A percentile compares a stretch with the other conserved stretches of the same genome.
These are phyloP conservation scores for Debaryomycetaceae sp. DNA, from an alignment of 1,139 yeast species.

Conservation along the genomic window DNA sequence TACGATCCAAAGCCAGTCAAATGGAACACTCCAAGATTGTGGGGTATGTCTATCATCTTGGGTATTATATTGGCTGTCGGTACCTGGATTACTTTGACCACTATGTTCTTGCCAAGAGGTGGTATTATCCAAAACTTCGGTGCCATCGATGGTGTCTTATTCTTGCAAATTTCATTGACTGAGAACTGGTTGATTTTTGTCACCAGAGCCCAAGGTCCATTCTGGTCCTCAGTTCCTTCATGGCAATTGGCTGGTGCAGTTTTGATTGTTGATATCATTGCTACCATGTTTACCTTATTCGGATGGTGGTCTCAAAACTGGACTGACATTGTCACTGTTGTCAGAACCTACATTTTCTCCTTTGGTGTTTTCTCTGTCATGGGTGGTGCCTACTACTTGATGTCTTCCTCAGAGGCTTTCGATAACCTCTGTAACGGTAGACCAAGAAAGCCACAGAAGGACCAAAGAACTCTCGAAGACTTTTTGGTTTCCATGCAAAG, in stretches of 20 bases:
- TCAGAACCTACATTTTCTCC: slow-evolving; percentile 91
- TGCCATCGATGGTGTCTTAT: slow-evolving; percentile 85
- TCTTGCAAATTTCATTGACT: slow-evolving; percentile 88
- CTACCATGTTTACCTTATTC: slow-evolving; percentile 87
- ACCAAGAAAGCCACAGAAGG: slow-evolving; percentile 61
- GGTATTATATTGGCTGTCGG: slow-evolving; percentile 83
- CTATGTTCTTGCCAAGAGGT: slow-evolving; percentile 75
- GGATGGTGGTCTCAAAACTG: slow-evolving; percentile 99
- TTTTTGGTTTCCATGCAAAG: slow-evolving; percentile 96
- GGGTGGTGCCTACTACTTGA: slow-evolving; percentile 95
- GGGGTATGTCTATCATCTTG: slow-evolving; percentile 91
- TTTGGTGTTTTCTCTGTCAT: slow-evolving; percentile 93
- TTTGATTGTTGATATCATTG: slow-evolving; percentile 79
- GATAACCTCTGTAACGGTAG: slow-evolving; percentile 95
- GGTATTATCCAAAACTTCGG: slow-evolving; percentile 95
- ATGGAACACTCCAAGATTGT: slow-evolving; percentile 97
- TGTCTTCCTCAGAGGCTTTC: slow-evolving; percentile 83
- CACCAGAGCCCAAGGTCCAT: slow-evolving; percentile 93
- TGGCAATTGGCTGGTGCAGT: slow-evolving; percentile 97
- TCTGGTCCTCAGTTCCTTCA: slow-evolving; percentile 90
- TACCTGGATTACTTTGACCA: slow-evolving; percentile 89
- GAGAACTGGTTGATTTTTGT: slow-evolving; percentile 96
- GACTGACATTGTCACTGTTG: slow-evolving; percentile 94
- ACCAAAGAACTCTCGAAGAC: slow-evolving; percentile 85
- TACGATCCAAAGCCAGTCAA: slow-evolving; percentile 95